These are phyloP conservation scores for Pythium guiyangense DNA, from an alignment of 352 stramenopile genomes.

Conservation along the genomic window DNA sequence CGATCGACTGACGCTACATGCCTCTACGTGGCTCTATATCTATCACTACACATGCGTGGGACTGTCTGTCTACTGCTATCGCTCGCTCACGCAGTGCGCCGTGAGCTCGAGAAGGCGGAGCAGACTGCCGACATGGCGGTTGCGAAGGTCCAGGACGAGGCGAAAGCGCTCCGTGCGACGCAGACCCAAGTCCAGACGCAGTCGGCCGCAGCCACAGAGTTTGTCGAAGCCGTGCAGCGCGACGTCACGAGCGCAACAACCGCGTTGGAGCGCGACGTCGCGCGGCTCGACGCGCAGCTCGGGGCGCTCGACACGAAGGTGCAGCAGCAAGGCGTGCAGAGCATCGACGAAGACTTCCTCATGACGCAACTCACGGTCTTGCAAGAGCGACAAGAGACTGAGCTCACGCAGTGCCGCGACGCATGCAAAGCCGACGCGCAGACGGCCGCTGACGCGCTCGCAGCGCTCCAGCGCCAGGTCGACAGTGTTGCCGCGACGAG, in stretches of 20 bases:
- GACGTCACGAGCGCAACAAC: conserved; percentile 1
- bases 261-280: conserved; percentile 8
- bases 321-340: conserved; percentile 12
- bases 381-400: conserved; percentile 47
- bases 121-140: too few relatives aligned
- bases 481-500: too few relatives aligned
- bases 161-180: conserved; percentile 10
- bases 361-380: conserved; percentile 44
- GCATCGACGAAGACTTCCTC: conserved; percentile 49
- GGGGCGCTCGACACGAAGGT: conserved; percentile 20
- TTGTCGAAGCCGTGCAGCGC: neutral
- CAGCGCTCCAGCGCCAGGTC: neutral
- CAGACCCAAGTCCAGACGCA: conserved; percentile 10
- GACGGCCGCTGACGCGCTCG: conserved; percentile 16
- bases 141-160: conserved; percentile 25
- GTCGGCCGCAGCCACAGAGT: neutral
- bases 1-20: neutral
- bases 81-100: too few relatives aligned
- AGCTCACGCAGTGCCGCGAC: conserved; percentile 24
- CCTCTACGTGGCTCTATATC: too few relatives aligned
- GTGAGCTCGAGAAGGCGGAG: too few relatives aligned
- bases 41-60: too few relatives aligned
- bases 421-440: conserved; percentile 22
- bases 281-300: conserved; percentile 21
- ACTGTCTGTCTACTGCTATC: too few relatives aligned